Conservation (phyloP, 2,329 filamentous ascomycete species). For the Clarireedia paspali region DNA sequence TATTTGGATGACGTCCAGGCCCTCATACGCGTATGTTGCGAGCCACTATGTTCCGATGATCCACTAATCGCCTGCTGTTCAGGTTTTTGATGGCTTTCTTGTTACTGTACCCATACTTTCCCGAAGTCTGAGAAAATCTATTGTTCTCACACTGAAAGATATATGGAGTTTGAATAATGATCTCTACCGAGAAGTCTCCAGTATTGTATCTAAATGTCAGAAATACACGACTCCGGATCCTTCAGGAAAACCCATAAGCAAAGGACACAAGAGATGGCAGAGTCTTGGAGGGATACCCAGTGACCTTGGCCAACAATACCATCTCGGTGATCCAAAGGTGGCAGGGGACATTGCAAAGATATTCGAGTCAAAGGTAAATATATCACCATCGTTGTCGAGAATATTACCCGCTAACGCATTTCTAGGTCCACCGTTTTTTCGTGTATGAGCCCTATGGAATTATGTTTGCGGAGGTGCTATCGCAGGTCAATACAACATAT, state of each 20-base stretch:
- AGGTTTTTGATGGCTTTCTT: slow-evolving; percentile 71
- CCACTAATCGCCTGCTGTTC: slow-evolving; percentile 47
- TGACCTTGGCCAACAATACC: slow-evolving; percentile 36
- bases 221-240: slow-evolving; percentile 45
- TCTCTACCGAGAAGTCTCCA: slow-evolving; percentile 67
- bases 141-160: slow-evolving; percentile 71
- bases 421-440: slow-evolving; percentile 71
- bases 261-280: slow-evolving; percentile 38
- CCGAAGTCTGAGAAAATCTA: slow-evolving; percentile 58
- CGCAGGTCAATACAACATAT: slow-evolving; percentile 64
- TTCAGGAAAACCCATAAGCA: slow-evolving; percentile 2
- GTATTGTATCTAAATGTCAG: slow-evolving; percentile 56
- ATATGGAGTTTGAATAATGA: slow-evolving; percentile 80
- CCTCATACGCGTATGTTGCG: slow-evolving; percentile 64
- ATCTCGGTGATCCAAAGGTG: slow-evolving; percentile 48
- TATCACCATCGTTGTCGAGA: background rate
- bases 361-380: slow-evolving; percentile 48
- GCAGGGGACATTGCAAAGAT: slow-evolving; percentile 54
- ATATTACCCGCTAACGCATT: background rate
- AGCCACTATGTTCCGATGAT: slow-evolving; percentile 51
- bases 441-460: slow-evolving; percentile 88
- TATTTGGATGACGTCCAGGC: slow-evolving; percentile 86
- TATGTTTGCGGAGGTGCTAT: slow-evolving; percentile 79
- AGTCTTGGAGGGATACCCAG: slow-evolving; percentile 33
- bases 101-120: slow-evolving; percentile 61